Base-by-base conservation (phyloP, 805 yeast genomes). In the Wickerhamomyces chaumierensis region DNA sequence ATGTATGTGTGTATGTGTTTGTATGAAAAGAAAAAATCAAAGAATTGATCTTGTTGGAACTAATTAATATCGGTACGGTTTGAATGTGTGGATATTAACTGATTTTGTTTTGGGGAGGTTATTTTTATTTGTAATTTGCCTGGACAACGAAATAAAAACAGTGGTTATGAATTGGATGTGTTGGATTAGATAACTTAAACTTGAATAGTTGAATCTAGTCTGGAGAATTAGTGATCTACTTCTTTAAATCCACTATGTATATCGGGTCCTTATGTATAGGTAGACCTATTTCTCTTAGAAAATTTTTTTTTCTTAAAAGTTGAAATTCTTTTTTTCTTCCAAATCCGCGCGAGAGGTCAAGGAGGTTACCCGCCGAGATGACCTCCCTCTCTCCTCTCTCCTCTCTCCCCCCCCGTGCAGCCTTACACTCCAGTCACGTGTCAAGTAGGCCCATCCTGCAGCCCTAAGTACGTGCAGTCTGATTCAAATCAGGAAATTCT, bases 1-100 rank as follows among this genome's bases (percentile, higher is more conserved):
- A 42, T 57, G 39, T 36, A 35, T 36, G n/a, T 44, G 36, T 39
- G 34, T 42, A 33, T 31, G 9, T 31, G 12, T 31, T 8, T 31
- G 33, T 31, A 31, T 31, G 18, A 17, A 28, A 5, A 15, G 13
- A 28, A 14, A 28, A 14, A 16, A 31, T 31, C 33, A 31, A 31
- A 9, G 17, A 14, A 31, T 31, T 15, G 18, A 31, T 31, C 14
- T 16, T 31, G 18, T n/a, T 31, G 9, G n/a, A 21, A 21, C n/a
- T 25, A 25, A 25, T 25, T 25, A 25, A 25, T 25, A 25, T 25
- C 29, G 12, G 29, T 7, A 8, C n/a, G 29, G 4, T 25, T 7
- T 4, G 29, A 13, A 13, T n/a, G n/a, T n/a, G n/a, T 25, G 7
- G 29, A 25, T 25, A 25, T 25, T 25, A 25, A 25, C 12, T 13